Evolutionary conservation across 2,329 filamentous ascomycete genomes (phyloP), one percentile per base, ranked within the genome.

Genomic region (Pseudocercospora macadamiae): DNA sequence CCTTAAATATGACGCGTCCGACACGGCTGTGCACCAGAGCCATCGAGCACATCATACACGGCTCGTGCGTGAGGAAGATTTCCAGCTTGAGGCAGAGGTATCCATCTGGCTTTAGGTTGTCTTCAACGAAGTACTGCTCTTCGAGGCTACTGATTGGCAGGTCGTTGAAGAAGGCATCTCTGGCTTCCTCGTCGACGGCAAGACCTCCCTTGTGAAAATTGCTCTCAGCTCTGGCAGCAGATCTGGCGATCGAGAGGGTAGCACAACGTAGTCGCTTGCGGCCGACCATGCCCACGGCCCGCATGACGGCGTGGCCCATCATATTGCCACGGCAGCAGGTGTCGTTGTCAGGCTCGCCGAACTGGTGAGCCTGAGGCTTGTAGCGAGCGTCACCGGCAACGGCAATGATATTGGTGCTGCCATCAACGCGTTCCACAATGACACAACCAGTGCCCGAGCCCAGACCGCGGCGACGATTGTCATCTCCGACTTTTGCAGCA

Each of bases 21-120:
- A 99, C 96, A 51, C 95, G 86, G 7, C 93, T 97, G 73, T 97
- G 93, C 19, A 97, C 82, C 67, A 97, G 89, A 1, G 91, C 95
- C 95, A 97, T 97, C 32, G 90, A 91, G 76, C 95, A 99, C 85
- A 96, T 96, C 60, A 96, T 85, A 73, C 95, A 99, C 4, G 95
- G 95, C 76, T 99, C 95, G 71, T 97, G 93, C 2, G 93, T 96
- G 61, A 96, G 82, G 77, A 97, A 97, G 57, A 99, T 84, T 75
- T 97, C 93, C 26, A 99, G 83, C 55, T 91, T 90, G 66, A 96
- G 91, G 76, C 93, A 97, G 18, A 99, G 86, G 73, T 99, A 99
- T 54, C 93, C 93, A 66, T 91, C 90, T 28, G 85, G 83, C 64
- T 81, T 84, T 37, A 83, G 84, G 69, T 88, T 89, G 67, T 87